Evolutionary conservation across 352 stramenopile genomes (phyloP).

Genomic region (Phytophthora sansomeana): DNA sequence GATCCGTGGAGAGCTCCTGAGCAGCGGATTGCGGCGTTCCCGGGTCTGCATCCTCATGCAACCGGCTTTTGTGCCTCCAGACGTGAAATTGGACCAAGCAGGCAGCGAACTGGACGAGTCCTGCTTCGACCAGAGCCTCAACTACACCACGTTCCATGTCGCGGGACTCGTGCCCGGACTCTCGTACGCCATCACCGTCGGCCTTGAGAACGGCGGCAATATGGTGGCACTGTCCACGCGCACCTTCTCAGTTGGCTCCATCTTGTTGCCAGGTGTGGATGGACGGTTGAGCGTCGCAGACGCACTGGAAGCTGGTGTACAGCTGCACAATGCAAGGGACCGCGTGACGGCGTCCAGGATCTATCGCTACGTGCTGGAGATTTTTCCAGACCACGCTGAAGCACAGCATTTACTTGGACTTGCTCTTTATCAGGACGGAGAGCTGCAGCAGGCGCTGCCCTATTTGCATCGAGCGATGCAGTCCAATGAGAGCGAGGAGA

Average conservation of each 20-base stretch:
- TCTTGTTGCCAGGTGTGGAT: constrained; percentile 34
- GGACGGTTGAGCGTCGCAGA: constrained; percentile 50
- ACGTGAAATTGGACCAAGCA: constrained; percentile 45
- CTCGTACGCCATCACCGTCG: constrained; percentile 61
- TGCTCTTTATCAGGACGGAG: constrained; percentile 53
- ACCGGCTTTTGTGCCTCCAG: constrained; percentile 46
- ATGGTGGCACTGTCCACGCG: constrained; percentile 72
- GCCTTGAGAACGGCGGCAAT: constrained; percentile 54
- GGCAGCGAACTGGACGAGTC: constrained; percentile 49
- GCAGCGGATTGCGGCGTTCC: constrained; percentile 26
- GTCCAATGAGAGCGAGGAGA: constrained; percentile 51
- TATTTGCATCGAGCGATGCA: constrained; percentile 54
- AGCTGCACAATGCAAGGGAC: constrained; percentile 49
- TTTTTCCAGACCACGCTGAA: constrained; percentile 53
- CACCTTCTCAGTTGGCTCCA: constrained; percentile 64
- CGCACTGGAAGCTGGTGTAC: constrained; percentile 49
- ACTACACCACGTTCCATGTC: constrained; percentile 66
- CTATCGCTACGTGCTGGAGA: constrained; percentile 60
- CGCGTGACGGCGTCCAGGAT: constrained; percentile 43
- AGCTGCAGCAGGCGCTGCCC: constrained; percentile 35
- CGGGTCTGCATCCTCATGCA: constrained; percentile 72
- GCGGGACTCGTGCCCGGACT: constrained; percentile 62
- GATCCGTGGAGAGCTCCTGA: constrained; percentile 52
- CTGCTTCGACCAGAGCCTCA: constrained; percentile 65
- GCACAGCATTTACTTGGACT: constrained; percentile 65